Evolutionary conservation across 2,329 filamentous ascomycete species (phyloP).

Genomic region (Rutstroemia sydowiana): DNA sequence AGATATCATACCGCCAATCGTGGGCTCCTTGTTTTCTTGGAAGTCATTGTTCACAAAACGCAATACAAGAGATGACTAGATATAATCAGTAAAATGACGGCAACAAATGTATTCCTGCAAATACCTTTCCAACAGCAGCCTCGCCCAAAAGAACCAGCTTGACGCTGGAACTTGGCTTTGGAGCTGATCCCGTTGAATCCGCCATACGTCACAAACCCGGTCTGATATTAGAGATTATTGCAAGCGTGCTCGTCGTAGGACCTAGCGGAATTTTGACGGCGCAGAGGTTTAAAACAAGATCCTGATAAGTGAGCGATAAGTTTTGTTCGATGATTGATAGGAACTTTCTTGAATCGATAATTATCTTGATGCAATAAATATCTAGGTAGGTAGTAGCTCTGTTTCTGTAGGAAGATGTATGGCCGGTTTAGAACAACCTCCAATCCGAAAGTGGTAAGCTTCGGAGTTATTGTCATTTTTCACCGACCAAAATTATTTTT

Average conservation of each 20-base stretch:
- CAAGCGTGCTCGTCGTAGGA: neutral
- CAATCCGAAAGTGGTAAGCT: neutral
- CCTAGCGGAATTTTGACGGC: neutral
- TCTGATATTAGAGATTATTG: neutral
- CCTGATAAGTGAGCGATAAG: neutral
- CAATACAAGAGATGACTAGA: conserved; percentile 87
- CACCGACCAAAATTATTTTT: conserved; percentile 8
- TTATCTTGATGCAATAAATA: too few species aligned
- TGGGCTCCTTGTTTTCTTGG: conserved; percentile 99
- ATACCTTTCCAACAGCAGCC: conserved; percentile 95
- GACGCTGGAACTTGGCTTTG: conserved; percentile 98
- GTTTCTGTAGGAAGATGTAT: conserved; percentile 8
- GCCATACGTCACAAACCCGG: conserved; percentile 46
- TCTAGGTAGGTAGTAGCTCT: conserved; percentile 6
- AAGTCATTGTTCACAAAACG: conserved; percentile 99
- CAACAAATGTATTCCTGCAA: neutral
- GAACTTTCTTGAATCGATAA: neutral
- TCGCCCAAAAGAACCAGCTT: conserved; percentile 97
- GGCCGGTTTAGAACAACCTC: neutral
- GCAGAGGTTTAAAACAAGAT: neutral
- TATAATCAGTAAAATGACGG: conserved; percentile 11
- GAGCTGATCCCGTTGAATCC: conserved; percentile 64
- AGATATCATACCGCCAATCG: conserved; percentile 73
- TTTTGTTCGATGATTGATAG: neutral
- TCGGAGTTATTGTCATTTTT: neutral